A percentile compares a stretch with the other conserved stretches of the same genome.
phyloP scores from a whole-genome alignment of 2,329 filamentous ascomycete genomes.

The Penicillium crustosum region DNA sequence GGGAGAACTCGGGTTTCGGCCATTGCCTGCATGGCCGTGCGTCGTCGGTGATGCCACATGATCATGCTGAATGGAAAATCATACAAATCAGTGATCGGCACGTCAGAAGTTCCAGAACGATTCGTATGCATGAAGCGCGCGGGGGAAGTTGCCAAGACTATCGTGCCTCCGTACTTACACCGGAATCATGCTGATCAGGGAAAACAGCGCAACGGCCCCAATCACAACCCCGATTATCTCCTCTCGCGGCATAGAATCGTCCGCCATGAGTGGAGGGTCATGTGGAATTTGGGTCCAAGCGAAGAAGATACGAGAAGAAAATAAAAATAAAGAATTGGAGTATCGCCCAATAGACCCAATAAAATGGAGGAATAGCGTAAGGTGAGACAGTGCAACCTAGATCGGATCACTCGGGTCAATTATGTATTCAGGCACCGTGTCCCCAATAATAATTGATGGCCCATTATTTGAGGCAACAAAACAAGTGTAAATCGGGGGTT shows the following conservation, averaged over 20 bases:
- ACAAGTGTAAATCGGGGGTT: neutral
- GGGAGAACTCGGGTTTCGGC: neutral
- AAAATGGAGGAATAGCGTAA: neutral
- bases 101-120: conserved; percentile 13
- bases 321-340: conserved; percentile 3
- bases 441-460: neutral
- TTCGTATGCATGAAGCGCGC: conserved; percentile 18
- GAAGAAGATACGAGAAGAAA: conserved; percentile 11
- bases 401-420: conserved; percentile 10
- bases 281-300: conserved; percentile 12
- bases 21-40: conserved; percentile 12
- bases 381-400: conserved; percentile 5
- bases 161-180: conserved; percentile 26
- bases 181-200: conserved; percentile 30
- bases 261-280: conserved; percentile 25
- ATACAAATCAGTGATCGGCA: conserved; percentile 4
- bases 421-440: conserved; percentile 8
- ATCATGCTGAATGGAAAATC: conserved; percentile 18
- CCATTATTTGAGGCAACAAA: neutral
- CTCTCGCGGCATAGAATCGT: conserved; percentile 19
- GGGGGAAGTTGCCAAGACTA: conserved; percentile 10
- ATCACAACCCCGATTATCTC: conserved; percentile 33
- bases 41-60: conserved; percentile 27
- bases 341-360: conserved; percentile 12
- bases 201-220: conserved; percentile 31